phyloP scores from a whole-genome alignment of 1,284 basidiomycete species.

The Phellopilus nigrolimitatus region DNA sequence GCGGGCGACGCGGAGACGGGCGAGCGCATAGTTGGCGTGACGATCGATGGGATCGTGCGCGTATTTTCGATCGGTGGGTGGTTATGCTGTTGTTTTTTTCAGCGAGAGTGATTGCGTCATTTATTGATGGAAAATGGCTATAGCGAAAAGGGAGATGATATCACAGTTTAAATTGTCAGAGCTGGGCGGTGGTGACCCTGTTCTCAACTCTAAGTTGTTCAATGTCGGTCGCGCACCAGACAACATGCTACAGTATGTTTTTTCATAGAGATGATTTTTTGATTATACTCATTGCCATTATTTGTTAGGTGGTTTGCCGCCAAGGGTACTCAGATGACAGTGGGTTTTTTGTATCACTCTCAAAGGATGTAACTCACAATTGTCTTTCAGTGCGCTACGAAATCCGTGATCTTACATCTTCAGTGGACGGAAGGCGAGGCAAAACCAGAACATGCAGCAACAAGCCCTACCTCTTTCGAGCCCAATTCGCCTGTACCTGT shows the following conservation, averaged over 20 bases:
- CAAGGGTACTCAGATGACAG: slow-evolving; percentile 86
- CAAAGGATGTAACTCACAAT: neutral
- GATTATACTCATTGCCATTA: slow-evolving; percentile 8
- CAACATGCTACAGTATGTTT: slow-evolving; percentile 73
- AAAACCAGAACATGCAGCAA: slow-evolving; percentile 25
- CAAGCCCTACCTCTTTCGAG: slow-evolving; percentile 16
- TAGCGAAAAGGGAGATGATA: slow-evolving; percentile 77
- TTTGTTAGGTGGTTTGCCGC: slow-evolving; percentile 77
- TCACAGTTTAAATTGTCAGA: slow-evolving; percentile 85
- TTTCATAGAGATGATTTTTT: slow-evolving; percentile 6
- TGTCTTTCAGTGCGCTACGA: slow-evolving; percentile 72
- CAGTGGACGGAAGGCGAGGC: slow-evolving; percentile 78
- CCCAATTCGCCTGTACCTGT: slow-evolving; percentile 22
- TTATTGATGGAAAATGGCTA: slow-evolving; percentile 24
- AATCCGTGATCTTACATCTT: slow-evolving; percentile 81
- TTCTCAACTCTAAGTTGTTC: slow-evolving; percentile 58
- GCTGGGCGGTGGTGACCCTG: slow-evolving; percentile 64
- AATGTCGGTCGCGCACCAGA: slow-evolving; percentile 75
- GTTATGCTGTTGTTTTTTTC: slow-evolving; percentile 5
- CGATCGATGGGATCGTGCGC: slow-evolving; percentile 87
- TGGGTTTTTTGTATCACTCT: slow-evolving; percentile 32
- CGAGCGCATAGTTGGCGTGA: slow-evolving; percentile 81
- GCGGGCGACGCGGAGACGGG: slow-evolving; percentile 50
- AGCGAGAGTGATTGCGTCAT: neutral
- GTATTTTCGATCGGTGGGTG: slow-evolving; percentile 82